Evolutionary conservation across 108 stramenopile genomes (phyloP).

Genomic region (Pseudonitzschia multiseries): DNA sequence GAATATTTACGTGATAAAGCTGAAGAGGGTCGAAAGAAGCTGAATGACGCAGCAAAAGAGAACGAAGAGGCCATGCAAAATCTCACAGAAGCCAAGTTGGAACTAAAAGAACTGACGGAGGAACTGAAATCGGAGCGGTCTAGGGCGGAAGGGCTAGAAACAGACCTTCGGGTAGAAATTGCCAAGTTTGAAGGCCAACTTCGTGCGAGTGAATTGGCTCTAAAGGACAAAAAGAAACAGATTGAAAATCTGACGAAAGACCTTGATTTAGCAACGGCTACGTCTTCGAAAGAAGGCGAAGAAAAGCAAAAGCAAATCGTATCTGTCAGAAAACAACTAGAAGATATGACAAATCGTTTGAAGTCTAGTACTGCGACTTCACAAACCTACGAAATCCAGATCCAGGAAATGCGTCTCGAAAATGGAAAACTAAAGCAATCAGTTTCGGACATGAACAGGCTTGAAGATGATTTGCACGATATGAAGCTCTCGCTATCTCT

Average conservation of each 20-base stretch:
- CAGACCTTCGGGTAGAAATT: slow-evolving; percentile 34
- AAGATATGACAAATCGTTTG: slow-evolving; percentile 24
- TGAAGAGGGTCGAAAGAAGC: slow-evolving; percentile 12
- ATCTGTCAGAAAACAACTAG: slow-evolving; percentile 26
- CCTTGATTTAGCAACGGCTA: slow-evolving; percentile 18
- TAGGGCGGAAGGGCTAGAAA: slow-evolving; percentile 32
- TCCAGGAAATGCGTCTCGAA: slow-evolving; percentile 20
- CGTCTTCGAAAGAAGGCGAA: slow-evolving; percentile 31
- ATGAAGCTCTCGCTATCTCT: slow-evolving; percentile 14
- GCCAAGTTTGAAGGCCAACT: slow-evolving; percentile 42
- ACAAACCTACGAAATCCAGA: slow-evolving; percentile 24
- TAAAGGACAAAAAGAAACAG: slow-evolving; percentile 31
- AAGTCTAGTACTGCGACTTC: slow-evolving; percentile 12
- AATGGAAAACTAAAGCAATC: slow-evolving; percentile 16
- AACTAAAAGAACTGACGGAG: slow-evolving; percentile 9
- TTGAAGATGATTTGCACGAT: slow-evolving; percentile 19
- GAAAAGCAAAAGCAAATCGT: slow-evolving; percentile 25
- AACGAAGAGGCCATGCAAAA: slow-evolving; percentile 13
- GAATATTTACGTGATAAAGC: slow-evolving; percentile 18
- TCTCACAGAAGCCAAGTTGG: slow-evolving; percentile 15
- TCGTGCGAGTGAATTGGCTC: slow-evolving; percentile 36
- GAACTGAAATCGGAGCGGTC: slow-evolving; percentile 27
- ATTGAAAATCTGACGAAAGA: slow-evolving; percentile 33
- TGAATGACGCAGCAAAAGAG: slow-evolving; percentile 16
- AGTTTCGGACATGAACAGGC: slow-evolving; percentile 5